phyloP scores from a whole-genome alignment of 2,329 filamentous ascomycete genomes.

The Emericellopsis atlantica region DNA sequence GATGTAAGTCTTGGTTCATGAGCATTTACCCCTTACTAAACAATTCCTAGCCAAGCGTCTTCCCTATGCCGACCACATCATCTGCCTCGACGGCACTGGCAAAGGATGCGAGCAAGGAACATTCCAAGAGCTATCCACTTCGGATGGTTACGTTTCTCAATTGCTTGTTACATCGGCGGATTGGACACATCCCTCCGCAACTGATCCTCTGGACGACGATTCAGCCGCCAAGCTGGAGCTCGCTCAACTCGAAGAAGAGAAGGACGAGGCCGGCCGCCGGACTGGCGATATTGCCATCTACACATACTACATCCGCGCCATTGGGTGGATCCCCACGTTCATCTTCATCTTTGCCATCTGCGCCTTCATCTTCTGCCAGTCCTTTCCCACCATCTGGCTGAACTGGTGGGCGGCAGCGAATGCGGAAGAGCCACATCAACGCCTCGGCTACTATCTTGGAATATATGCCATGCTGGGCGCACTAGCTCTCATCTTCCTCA shows the following conservation, averaged over 20 bases:
- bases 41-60: constrained; percentile 3
- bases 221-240: neutral
- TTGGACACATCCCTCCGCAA: neutral
- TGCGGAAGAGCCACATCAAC: constrained; percentile 5
- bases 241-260: neutral
- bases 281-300: constrained; percentile 4
- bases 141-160: constrained; percentile 3
- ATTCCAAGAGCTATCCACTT: constrained; percentile 1
- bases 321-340: constrained; percentile 1
- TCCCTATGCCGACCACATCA: constrained; percentile 4
- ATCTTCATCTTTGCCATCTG: constrained; percentile 2
- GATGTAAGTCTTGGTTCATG: neutral
- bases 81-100: constrained; percentile 1
- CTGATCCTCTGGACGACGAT: neutral
- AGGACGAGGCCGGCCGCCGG: constrained; percentile 5
- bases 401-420: constrained; percentile 9
- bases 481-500: constrained; percentile 7
- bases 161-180: neutral
- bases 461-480: constrained; percentile 10
- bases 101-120: constrained; percentile 3
- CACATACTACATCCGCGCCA: constrained; percentile 4
- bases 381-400: constrained; percentile 3
- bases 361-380: constrained; percentile 1
- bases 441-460: constrained; percentile 8
- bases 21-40: neutral